Conservation (phyloP, 1,139 yeast genomes). For the Kurtzmaniella quercitrusa region DNA sequence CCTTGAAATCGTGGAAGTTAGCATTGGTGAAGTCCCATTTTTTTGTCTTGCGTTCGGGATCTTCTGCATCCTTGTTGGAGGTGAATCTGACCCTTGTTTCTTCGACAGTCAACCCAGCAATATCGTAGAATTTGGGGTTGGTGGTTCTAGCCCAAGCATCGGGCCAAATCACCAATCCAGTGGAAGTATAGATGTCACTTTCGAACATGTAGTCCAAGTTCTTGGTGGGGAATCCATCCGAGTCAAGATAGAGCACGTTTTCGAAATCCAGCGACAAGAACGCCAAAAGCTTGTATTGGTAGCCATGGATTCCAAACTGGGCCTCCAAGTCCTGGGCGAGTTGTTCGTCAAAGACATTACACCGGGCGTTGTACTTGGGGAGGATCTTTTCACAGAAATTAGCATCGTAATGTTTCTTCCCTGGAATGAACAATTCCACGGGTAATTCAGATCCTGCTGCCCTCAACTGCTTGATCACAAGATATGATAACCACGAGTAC, state of each 20-base stretch:
- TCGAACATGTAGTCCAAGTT: conserved; percentile 50
- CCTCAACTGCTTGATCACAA: conserved; percentile 40
- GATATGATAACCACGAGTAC: conserved; percentile 41
- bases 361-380: conserved; percentile 50
- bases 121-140: conserved; percentile 43
- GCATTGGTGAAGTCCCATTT: conserved; percentile 32
- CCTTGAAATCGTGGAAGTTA: conserved; percentile 51
- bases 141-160: conserved; percentile 50
- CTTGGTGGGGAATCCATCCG: conserved; percentile 60
- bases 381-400: conserved; percentile 50
- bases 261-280: conserved; percentile 55
- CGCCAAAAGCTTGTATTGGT: conserved; percentile 62
- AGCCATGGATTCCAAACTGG: conserved; percentile 46
- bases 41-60: conserved; percentile 17
- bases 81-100: conserved; percentile 31
- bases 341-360: conserved; percentile 43
- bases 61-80: conserved; percentile 26
- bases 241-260: conserved; percentile 57
- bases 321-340: conserved; percentile 20
- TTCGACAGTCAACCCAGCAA: conserved; percentile 35
- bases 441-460: conserved; percentile 38
- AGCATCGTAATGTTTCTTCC: conserved; percentile 42
- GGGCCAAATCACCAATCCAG: conserved; percentile 48
- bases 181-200: conserved; percentile 33
- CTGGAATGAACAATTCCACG: conserved; percentile 50